These are phyloP conservation scores for Russula brevipes DNA, from an alignment of 768 basidiomycete genomes.

Conservation along the genomic window DNA sequence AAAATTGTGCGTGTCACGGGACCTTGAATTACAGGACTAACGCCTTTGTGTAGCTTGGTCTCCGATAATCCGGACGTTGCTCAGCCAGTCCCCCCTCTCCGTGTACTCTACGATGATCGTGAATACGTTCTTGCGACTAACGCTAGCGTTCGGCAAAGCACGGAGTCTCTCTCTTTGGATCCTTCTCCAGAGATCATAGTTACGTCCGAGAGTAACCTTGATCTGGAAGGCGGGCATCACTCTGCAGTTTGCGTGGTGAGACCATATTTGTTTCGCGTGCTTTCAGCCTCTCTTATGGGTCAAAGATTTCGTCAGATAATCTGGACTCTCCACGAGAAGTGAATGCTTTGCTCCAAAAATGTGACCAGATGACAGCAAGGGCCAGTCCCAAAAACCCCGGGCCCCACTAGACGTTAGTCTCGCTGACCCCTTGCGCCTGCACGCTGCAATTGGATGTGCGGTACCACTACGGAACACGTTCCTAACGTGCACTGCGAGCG, in stretches of 20 bases:
- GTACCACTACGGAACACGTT: neutral
- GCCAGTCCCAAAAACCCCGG: conserved; percentile 19
- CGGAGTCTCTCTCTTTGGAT: conserved; percentile 27
- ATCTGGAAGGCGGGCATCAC: conserved; percentile 51
- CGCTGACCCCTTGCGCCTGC: neutral
- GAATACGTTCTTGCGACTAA: conserved; percentile 46
- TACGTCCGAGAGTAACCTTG: conserved; percentile 45
- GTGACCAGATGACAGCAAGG: conserved; percentile 37
- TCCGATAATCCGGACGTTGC: conserved; percentile 27
- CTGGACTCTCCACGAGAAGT: conserved; percentile 38
- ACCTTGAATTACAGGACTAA: conserved; percentile 7
- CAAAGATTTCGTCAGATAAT: conserved; percentile 45
- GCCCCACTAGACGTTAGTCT: neutral
- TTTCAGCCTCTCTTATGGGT: neutral
- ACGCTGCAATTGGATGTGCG: neutral
- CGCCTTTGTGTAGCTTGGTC: conserved; percentile 34
- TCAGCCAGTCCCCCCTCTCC: conserved; percentile 48
- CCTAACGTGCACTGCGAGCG: neutral
- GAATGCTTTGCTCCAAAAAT: conserved; percentile 40
- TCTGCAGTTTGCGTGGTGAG: conserved; percentile 52
- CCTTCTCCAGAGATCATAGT: conserved; percentile 23
- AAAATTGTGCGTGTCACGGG: conserved; percentile 39
- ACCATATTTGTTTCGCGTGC: neutral
- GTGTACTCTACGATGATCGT: conserved; percentile 34
- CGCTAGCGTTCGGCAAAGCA: conserved; percentile 45